phyloP scores from a whole-genome alignment of 2,329 filamentous ascomycete species.

The Colletotrichum sp. region DNA sequence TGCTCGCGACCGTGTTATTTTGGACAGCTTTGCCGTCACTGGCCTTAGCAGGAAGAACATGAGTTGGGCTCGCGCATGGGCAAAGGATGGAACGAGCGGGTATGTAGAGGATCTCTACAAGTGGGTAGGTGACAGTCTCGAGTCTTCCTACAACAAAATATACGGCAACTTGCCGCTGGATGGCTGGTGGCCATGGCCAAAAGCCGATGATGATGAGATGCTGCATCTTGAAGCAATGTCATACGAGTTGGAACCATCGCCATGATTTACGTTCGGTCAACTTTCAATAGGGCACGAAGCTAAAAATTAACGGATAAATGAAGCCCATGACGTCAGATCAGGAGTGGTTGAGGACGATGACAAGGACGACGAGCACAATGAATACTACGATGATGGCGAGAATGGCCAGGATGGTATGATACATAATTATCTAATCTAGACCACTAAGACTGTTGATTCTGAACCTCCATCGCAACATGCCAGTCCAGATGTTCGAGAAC shows the following conservation, averaged over 20 bases:
- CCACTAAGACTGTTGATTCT: background rate
- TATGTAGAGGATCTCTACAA: background rate
- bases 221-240: fast-evolving
- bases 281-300: fast-evolving
- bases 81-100: fast-evolving
- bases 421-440: background rate
- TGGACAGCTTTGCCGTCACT: background rate
- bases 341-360: background rate
- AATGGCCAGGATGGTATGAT: background rate
- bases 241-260: background rate
- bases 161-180: conserved; percentile 11
- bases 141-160: background rate
- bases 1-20: background rate
- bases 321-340: background rate
- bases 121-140: background rate
- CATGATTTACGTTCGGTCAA: background rate
- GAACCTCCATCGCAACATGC: background rate
- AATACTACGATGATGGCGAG: background rate
- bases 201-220: background rate
- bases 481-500: background rate
- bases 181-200: conserved; percentile 22
- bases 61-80: background rate
- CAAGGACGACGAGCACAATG: background rate
- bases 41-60: background rate
- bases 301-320: background rate